Percentiles rank a stretch among this genome's conserved stretches.
These are phyloP conservation scores for Lathyrus aphaca DNA, from an alignment of 306 rosid genomes.

Conservation along the genomic window DNA sequence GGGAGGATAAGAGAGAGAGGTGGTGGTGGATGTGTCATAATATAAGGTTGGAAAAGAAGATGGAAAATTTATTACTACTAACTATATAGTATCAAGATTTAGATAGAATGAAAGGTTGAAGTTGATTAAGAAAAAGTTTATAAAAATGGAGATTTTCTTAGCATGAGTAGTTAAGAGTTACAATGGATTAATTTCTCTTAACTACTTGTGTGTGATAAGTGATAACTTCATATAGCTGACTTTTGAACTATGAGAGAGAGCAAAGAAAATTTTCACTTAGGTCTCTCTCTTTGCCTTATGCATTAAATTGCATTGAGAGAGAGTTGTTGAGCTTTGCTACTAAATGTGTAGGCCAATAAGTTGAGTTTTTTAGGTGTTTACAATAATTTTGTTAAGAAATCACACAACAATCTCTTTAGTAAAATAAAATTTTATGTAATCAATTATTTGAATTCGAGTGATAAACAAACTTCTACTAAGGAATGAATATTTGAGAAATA, in stretches of 20 bases:
- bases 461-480: too few species aligned
- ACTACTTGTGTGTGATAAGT: not conserved
- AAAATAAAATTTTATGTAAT: not conserved
- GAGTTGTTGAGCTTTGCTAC: conserved; percentile 12
- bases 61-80: conserved; percentile 46
- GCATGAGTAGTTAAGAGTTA: not conserved
- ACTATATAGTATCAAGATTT: not conserved
- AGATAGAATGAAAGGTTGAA: conserved; percentile 28
- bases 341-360: conserved; percentile 9
- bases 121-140: conserved; percentile 17
- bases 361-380: conserved; percentile 6
- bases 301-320: conserved; percentile 17
- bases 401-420: not conserved
- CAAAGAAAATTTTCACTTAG: not conserved
- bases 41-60: conserved; percentile 45
- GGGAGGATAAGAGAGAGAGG: conserved; percentile 36
- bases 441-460: too few species aligned
- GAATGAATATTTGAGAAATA: too few species aligned
- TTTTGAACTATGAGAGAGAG: not conserved
- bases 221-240: conserved; percentile 6
- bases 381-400: not conserved
- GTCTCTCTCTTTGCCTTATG: not conserved
- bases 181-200: not conserved
- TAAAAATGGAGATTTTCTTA: not conserved
- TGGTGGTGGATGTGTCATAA: conserved; percentile 52